These are phyloP conservation scores for Penicillium sp. DNA, from an alignment of 2,329 filamentous ascomycete species.

Conservation along the genomic window DNA sequence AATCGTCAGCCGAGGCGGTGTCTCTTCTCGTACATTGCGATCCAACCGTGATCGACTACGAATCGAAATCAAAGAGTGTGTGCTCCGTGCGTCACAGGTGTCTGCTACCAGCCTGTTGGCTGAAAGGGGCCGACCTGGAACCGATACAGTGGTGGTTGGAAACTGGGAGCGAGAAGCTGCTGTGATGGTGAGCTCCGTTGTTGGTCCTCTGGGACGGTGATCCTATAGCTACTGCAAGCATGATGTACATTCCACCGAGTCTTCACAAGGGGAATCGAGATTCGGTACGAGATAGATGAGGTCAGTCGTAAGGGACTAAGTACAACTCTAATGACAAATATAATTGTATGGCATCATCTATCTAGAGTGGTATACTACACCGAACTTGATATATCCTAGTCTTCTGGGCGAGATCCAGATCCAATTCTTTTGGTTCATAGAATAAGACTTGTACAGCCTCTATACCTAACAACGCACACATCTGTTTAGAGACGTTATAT, in stretches of 20 bases:
- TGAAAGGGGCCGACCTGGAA: conserved; percentile 44
- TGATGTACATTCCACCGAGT: background rate
- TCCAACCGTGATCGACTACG: conserved; percentile 72
- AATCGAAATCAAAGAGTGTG: conserved; percentile 78
- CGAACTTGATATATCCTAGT: background rate
- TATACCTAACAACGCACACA: background rate
- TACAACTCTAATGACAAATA: background rate
- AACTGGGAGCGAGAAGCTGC: conserved; percentile 89
- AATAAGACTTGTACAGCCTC: background rate
- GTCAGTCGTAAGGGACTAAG: background rate
- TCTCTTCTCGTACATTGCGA: conserved; percentile 75
- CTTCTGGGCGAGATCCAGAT: background rate
- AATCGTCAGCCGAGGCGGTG: conserved; percentile 77
- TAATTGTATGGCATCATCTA: background rate
- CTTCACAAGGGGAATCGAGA: background rate
- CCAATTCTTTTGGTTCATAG: background rate
- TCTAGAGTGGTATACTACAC: background rate
- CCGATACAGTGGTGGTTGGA: conserved; percentile 50
- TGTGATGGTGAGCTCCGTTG: conserved; percentile 87
- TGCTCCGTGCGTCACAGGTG: conserved; percentile 71
- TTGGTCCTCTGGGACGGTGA: conserved; percentile 53
- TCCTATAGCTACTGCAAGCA: background rate
- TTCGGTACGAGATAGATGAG: background rate
- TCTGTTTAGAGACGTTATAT: background rate
- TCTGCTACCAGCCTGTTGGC: conserved; percentile 56